phyloP scores from a whole-genome alignment of 2,329 filamentous ascomycete species.

The Xylaria polymorpha region DNA sequence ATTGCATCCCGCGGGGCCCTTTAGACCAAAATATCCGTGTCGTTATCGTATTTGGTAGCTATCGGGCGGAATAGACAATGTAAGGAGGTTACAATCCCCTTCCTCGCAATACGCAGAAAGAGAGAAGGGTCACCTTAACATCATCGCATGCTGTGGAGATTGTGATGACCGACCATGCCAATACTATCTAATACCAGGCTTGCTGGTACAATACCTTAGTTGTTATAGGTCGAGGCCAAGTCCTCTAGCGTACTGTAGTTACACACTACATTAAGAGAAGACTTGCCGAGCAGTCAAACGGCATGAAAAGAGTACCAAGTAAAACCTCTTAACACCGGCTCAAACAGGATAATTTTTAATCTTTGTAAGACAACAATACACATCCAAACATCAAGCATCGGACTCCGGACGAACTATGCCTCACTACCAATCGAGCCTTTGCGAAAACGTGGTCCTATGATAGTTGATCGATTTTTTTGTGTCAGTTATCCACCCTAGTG shows the following conservation, averaged over 20 bases:
- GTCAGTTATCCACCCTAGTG: background rate
- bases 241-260: background rate
- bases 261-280: background rate
- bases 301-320: background rate
- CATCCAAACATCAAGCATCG: background rate
- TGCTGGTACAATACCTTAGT: background rate
- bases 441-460: conserved; percentile 1
- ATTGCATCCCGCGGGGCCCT: background rate
- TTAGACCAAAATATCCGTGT: background rate
- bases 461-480: background rate
- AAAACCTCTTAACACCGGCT: background rate
- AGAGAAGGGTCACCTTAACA: background rate
- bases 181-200: background rate
- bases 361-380: conserved; percentile 3
- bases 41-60: background rate
- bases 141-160: background rate
- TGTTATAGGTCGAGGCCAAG: background rate
- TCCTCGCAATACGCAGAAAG: background rate
- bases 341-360: background rate
- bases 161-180: background rate
- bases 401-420: background rate
- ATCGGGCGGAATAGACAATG: background rate
- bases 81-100: background rate
- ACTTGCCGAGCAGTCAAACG: background rate
- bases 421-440: background rate